Percentiles rank a stretch among this genome's conserved stretches.
These are phyloP conservation scores for Austroboletus eburneus DNA, from an alignment of 768 basidiomycete species.

Conservation along the genomic window DNA sequence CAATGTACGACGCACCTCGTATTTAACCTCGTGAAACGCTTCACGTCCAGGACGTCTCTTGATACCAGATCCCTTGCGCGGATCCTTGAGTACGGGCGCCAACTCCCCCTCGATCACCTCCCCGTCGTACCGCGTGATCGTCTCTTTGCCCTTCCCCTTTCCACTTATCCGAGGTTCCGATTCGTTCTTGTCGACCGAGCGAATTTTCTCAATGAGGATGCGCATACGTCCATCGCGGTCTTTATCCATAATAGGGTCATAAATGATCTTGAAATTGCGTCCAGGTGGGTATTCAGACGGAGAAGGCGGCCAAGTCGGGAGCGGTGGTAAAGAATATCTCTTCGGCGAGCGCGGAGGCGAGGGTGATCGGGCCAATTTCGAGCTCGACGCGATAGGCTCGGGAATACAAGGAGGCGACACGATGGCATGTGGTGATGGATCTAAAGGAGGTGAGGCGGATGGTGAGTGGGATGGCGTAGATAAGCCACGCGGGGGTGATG, in stretches of 20 bases:
- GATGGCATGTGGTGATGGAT: slow-evolving; percentile 17
- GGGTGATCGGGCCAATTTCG: slow-evolving; percentile 10
- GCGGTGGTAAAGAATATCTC: slow-evolving; percentile 38
- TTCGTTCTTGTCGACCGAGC: slow-evolving; percentile 29
- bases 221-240: slow-evolving; percentile 38
- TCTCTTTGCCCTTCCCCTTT: slow-evolving; percentile 63
- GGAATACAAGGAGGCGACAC: too few relatives aligned
- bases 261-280: slow-evolving; percentile 59
- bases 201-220: slow-evolving; percentile 39
- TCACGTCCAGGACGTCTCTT: slow-evolving; percentile 31
- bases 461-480: slow-evolving; percentile 29
- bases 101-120: slow-evolving; percentile 45
- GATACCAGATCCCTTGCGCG: slow-evolving; percentile 43
- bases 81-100: slow-evolving; percentile 47
- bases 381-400: slow-evolving; percentile 28
- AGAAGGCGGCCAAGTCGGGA: slow-evolving; percentile 55
- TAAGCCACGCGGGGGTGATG: slow-evolving; percentile 21
- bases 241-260: slow-evolving; percentile 54
- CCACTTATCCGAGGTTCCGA: slow-evolving; percentile 46
- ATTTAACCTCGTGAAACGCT: slow-evolving; percentile 45
- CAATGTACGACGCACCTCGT: slow-evolving; percentile 55
- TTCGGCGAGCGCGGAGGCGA: slow-evolving; percentile 29
- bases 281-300: slow-evolving; percentile 43
- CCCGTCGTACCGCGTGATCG: slow-evolving; percentile 50
- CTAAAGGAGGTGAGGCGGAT: slow-evolving; percentile 29